Evolutionary conservation across 2,329 filamentous ascomycete species (phyloP).

Genomic region (Pseudonectria buxi): DNA sequence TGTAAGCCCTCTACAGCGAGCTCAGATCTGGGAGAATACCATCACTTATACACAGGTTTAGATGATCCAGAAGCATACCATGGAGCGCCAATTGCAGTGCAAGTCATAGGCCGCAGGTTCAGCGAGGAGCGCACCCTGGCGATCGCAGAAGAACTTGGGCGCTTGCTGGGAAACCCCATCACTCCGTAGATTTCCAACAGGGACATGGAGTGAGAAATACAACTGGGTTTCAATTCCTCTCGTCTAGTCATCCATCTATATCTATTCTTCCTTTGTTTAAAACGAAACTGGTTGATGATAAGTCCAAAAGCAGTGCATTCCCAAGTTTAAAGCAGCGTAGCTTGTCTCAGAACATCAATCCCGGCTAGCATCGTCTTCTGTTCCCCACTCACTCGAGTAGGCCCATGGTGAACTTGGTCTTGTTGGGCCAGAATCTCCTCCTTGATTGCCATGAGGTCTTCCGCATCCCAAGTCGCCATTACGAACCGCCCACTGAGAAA

Average conservation of each 20-base stretch:
- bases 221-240: too few species aligned
- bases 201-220: too few species aligned
- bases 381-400: constrained; percentile 2
- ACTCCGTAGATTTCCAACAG: too few species aligned
- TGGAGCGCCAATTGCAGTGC: constrained; percentile 18
- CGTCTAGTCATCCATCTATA: too few species aligned
- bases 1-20: constrained; percentile 12
- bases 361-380: too few species aligned
- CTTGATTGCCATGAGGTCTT: constrained; percentile 36
- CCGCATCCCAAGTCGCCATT: constrained; percentile 45
- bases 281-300: too few species aligned
- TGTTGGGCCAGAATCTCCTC: constrained; percentile 24
- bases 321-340: too few species aligned
- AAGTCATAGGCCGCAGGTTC: constrained; percentile 19
- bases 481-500: constrained; percentile 41
- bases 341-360: too few species aligned
- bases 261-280: too few species aligned
- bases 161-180: constrained; percentile 21
- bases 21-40: neutral
- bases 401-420: constrained; percentile 12
- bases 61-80: constrained; percentile 18
- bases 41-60: too few species aligned
- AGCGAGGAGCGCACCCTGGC: constrained; percentile 23
- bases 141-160: constrained; percentile 28
- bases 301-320: too few species aligned